A percentile compares a stretch with the other conserved stretches of the same genome.
Conservation (phyloP, 2,329 filamentous ascomycete genomes). For the Cryphonectria japonica region DNA sequence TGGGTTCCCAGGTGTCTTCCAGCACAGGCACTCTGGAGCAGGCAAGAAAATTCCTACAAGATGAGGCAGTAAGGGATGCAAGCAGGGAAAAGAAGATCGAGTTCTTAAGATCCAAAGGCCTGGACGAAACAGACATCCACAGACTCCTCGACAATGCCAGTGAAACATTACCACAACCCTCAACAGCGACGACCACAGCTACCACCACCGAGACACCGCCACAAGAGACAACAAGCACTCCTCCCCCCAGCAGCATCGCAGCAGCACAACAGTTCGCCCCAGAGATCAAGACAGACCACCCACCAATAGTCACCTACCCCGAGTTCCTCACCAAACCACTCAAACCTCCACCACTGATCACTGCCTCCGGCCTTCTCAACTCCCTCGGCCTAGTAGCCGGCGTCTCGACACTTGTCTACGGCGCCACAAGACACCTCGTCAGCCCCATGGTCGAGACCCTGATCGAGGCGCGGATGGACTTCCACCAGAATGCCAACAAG, state of each 20-base stretch:
- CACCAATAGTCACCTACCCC: slow-evolving; percentile 71
- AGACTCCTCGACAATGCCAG: slow-evolving; percentile 55
- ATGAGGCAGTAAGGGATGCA: slow-evolving; percentile 71
- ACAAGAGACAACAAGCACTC: slow-evolving; percentile 14
- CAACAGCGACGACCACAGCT: slow-evolving; percentile 12
- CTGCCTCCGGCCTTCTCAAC: slow-evolving; percentile 60
- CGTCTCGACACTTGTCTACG: slow-evolving; percentile 69
- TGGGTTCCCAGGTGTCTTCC: slow-evolving; percentile 2
- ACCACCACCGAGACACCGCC: slow-evolving; percentile 21
- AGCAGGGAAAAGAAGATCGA: slow-evolving; percentile 72
- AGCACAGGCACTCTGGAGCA: slow-evolving; percentile 56
- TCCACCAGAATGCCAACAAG: slow-evolving; percentile 52
- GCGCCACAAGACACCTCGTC: slow-evolving; percentile 70
- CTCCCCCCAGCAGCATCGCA: slow-evolving; percentile 19
- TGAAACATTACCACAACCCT: slow-evolving; percentile 14
- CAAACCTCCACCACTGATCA: slow-evolving; percentile 64
- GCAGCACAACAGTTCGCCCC: slow-evolving; percentile 32
- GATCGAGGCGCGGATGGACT: slow-evolving; percentile 56
- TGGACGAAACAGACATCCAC: slow-evolving; percentile 69
- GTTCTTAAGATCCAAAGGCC: slow-evolving; percentile 79
- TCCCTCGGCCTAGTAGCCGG: slow-evolving; percentile 62
- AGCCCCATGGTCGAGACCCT: slow-evolving; percentile 62
- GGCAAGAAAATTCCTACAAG: slow-evolving; percentile 75
- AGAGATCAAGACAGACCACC: slow-evolving; percentile 44
- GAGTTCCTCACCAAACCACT: slow-evolving; percentile 66